These are phyloP conservation scores for Amanita jacksonii DNA, from an alignment of 768 basidiomycete genomes.

Conservation along the genomic window DNA sequence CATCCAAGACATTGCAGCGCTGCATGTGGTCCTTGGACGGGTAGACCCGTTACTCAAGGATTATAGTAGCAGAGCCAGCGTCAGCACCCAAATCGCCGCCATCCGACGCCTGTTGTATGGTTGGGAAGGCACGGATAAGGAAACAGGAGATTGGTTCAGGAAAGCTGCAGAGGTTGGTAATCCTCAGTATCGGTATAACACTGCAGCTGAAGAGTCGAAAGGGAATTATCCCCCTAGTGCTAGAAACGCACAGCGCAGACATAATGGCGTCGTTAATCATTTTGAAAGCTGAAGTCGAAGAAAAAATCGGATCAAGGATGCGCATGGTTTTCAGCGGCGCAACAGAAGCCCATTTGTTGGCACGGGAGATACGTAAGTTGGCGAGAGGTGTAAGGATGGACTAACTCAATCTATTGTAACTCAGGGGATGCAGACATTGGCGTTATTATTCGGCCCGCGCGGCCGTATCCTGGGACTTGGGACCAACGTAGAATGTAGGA, in stretches of 20 bases:
- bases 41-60: slow-evolving; percentile 24
- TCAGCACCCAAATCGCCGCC: slow-evolving; percentile 58
- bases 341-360: slow-evolving; percentile 55
- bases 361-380: slow-evolving; percentile 48
- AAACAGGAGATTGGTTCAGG: slow-evolving; percentile 47
- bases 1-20: slow-evolving; percentile 46
- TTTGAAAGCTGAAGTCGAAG: slow-evolving; percentile 60
- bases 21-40: slow-evolving; percentile 51
- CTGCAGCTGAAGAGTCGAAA: slow-evolving; percentile 16
- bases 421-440: slow-evolving; percentile 39
- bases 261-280: slow-evolving; percentile 62
- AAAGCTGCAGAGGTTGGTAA: slow-evolving; percentile 43
- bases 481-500: slow-evolving; percentile 59
- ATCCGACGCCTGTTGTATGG: slow-evolving; percentile 53
- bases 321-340: slow-evolving; percentile 56
- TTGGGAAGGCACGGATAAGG: slow-evolving; percentile 35
- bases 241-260: slow-evolving; percentile 62
- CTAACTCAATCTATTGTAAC: slow-evolving; percentile 3
- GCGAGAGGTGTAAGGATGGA: not conserved
- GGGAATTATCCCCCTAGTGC: slow-evolving; percentile 57
- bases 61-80: slow-evolving; percentile 33
- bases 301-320: slow-evolving; percentile 45
- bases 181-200: not conserved
- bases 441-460: slow-evolving; percentile 42
- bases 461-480: slow-evolving; percentile 69